Conservation (phyloP, 345 rosid species). For the Aegle marmelos region DNA sequence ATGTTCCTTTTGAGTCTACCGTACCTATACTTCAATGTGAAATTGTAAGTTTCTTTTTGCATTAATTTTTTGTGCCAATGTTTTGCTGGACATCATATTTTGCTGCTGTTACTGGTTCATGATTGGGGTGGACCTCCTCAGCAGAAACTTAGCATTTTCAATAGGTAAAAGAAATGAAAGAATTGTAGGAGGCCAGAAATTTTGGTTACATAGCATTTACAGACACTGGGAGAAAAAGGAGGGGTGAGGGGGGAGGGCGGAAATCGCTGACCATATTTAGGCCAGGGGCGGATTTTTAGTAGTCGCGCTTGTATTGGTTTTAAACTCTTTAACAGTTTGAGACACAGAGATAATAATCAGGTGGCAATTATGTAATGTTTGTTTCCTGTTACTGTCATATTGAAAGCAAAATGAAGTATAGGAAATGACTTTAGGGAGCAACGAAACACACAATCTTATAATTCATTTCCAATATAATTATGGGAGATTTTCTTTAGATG, state of each 20-base stretch:
- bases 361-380: not conserved
- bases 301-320: not conserved
- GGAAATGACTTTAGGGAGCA: not conserved
- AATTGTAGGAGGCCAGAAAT: not conserved
- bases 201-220: not conserved
- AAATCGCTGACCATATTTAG: not conserved
- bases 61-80: not conserved
- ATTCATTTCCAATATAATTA: not conserved
- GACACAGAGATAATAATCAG: not conserved
- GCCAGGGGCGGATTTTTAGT: not conserved
- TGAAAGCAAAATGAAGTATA: not conserved
- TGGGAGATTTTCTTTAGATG: not conserved
- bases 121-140: not conserved
- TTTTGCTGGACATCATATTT: not conserved
- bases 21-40: slow-evolving; percentile 30
- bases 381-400: not conserved
- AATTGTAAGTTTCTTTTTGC: slow-evolving; percentile 30
- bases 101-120: not conserved
- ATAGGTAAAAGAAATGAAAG: not conserved
- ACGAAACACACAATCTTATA: not conserved
- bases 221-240: not conserved
- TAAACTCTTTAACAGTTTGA: not conserved
- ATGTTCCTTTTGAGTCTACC: slow-evolving; percentile 38
- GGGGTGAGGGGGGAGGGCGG: accelerated
- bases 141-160: not conserved